These are phyloP conservation scores for Vanilla planifolia DNA, from an alignment of 106 monocot genomes.

Conservation along the genomic window DNA sequence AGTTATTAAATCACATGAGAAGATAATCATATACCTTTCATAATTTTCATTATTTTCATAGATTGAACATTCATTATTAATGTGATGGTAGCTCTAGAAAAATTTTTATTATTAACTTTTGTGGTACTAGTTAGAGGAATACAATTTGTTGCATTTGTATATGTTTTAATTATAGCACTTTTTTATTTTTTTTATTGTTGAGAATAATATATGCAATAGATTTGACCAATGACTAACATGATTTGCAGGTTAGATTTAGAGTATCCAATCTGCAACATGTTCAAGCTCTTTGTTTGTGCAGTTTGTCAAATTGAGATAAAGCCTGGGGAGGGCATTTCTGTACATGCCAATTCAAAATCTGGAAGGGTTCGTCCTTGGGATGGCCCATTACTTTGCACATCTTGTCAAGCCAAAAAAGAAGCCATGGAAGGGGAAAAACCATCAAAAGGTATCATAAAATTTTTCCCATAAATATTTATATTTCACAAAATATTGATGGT, in stretches of 20 bases:
- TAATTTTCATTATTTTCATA: too few relatives aligned
- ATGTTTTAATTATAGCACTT: too few relatives aligned
- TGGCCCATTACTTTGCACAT: slow-evolving; percentile 71
- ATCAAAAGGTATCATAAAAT: slow-evolving; percentile 30
- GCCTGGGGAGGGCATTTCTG: slow-evolving; percentile 67
- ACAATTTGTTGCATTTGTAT: too few relatives aligned
- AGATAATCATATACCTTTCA: too few relatives aligned
- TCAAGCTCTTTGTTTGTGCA: slow-evolving; percentile 59
- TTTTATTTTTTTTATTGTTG: too few relatives aligned
- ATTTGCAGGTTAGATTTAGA: slow-evolving; percentile 44
- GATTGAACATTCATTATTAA: too few relatives aligned
- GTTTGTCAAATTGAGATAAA: slow-evolving; percentile 65
- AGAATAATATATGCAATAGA: too few relatives aligned
- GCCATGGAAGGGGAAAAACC: slow-evolving; percentile 77
- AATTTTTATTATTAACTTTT: too few relatives aligned
- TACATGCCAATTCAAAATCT: slow-evolving; percentile 41
- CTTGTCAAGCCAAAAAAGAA: slow-evolving; percentile 61
- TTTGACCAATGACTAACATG: too few relatives aligned
- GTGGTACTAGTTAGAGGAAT: too few relatives aligned
- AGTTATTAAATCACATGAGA: too few relatives aligned
- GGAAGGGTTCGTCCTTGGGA: slow-evolving; percentile 48
- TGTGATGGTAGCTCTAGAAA: too few relatives aligned
- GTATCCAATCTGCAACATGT: slow-evolving; percentile 56
- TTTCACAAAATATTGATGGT: neutral
- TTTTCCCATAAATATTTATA: neutral